Evolutionary conservation across 352 stramenopile genomes (phyloP), one percentile per base, ranked within the genome.

Genomic region (Pythium apleroticum): DNA sequence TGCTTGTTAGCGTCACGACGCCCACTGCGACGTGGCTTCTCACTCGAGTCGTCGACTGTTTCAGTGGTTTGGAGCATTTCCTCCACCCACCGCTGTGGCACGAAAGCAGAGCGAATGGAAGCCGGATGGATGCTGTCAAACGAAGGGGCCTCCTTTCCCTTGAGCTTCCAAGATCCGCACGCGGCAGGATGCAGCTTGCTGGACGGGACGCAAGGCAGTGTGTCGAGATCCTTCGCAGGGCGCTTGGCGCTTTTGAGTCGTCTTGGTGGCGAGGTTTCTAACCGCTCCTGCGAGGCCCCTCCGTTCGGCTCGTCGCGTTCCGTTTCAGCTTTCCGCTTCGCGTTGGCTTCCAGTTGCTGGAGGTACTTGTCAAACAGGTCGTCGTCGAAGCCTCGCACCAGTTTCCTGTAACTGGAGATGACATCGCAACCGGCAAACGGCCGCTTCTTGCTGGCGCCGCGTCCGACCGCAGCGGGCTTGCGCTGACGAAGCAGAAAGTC

Each of bases 361-460:
- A 78, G 70, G 37, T 86, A 93, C 0, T 74, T 63, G n/a, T 75
- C 48, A 60, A 90, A 96, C 52, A 82, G 57, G 35, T 86, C 76
- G 46, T 94, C 87, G 55, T 96, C 78, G 59, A 93, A 96, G 54
- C 81, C 80, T 50, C 84, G 80, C 9, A 94, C 87, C 10, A 96
- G 65, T 15, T 91, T 74, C 14, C 73, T 73, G 65, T 90, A 69
- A 8, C 73, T 85, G 57, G 75, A 41, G 25, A 92, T 54, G 0
- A 57, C 30, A 30, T 78, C 54, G 22, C 78, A 77, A 30, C 78
- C 72, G 11, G 74, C 55, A 35, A 77, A 80, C 12, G 66, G 71
- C 12, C 66, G 56, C 57, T 81, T 80, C 68, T 80, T 74, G 52
- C 73, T 64, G 4, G 57, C 12, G 17, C 33, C 37, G 37, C 63